A percentile compares a stretch with the other conserved stretches of the same genome.
These are phyloP conservation scores for Yarrowia keelungensis DNA, from an alignment of 805 yeast genomes.

Conservation along the genomic window DNA sequence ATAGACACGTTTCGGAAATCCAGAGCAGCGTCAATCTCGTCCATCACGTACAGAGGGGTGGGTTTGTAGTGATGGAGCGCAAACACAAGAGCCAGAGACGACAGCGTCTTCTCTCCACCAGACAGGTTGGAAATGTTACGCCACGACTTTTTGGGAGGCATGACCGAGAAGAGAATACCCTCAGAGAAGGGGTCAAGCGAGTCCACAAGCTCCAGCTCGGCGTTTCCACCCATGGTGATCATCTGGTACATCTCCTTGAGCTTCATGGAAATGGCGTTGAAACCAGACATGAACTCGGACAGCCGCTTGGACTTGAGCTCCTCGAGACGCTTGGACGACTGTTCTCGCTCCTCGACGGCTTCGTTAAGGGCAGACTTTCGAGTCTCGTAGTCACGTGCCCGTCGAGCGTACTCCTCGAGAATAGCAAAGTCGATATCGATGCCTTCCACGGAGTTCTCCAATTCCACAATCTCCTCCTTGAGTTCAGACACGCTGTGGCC, in stretches of 20 bases:
- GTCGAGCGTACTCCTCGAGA: constrained; percentile 73
- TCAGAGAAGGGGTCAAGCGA: constrained; percentile 97
- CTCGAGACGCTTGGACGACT: constrained; percentile 65
- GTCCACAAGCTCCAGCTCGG: constrained; percentile 94
- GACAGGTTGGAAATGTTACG: constrained; percentile 91
- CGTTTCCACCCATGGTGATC: constrained; percentile 99
- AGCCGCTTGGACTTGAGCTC: constrained; percentile 73
- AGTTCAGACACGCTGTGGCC: constrained; percentile 58
- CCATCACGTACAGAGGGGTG: constrained; percentile 97
- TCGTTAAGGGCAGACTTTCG: constrained; percentile 71
- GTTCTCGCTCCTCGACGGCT: constrained; percentile 72
- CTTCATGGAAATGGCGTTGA: constrained; percentile 81
- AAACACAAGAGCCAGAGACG: constrained; percentile 93
- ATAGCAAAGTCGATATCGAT: constrained; percentile 75
- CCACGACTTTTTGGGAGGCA: constrained; percentile 99
- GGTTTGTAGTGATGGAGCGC: constrained; percentile 96
- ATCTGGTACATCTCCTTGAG: constrained; percentile 96
- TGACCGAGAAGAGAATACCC: constrained; percentile 94
- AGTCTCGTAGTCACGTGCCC: constrained; percentile 66
- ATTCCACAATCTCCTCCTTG: constrained; percentile 58
- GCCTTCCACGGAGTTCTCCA: constrained; percentile 63
- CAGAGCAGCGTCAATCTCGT: constrained; percentile 97
- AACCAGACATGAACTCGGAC: constrained; percentile 93
- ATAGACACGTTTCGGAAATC: constrained; percentile 97
- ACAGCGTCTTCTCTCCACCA: constrained; percentile 97